A percentile compares a stretch with the other conserved stretches of the same genome.
These are phyloP conservation scores for Euclidium syriacum DNA, from an alignment of 345 rosid species.

Conservation along the genomic window DNA sequence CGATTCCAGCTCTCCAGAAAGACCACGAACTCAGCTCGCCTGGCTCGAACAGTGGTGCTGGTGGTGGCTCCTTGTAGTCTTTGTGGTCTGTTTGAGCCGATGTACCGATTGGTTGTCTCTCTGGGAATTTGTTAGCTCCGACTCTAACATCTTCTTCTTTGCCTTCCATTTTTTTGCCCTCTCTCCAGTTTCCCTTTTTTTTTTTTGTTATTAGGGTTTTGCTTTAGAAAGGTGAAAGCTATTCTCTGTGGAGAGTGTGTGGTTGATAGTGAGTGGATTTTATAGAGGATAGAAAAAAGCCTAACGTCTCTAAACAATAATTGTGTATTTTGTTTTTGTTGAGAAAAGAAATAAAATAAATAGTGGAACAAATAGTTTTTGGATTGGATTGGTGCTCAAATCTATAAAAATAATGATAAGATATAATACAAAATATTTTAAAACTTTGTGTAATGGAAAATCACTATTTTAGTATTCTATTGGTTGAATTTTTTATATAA, in stretches of 20 bases:
- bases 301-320: constrained; percentile 18
- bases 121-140: constrained; percentile 31
- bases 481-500: too few species aligned
- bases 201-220: background rate
- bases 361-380: background rate
- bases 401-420: too few species aligned
- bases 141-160: constrained; percentile 33
- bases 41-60: constrained; percentile 36
- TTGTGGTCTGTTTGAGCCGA: constrained; percentile 28
- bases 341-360: background rate
- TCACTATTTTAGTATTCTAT: too few species aligned
- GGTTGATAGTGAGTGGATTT: background rate
- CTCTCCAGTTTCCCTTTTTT: background rate
- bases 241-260: background rate
- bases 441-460: too few species aligned
- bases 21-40: constrained; percentile 41
- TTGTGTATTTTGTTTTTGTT: background rate
- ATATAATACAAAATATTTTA: too few species aligned
- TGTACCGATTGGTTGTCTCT: constrained; percentile 34
- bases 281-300: constrained; percentile 5
- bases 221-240: constrained; percentile 9
- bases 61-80: constrained; percentile 38
- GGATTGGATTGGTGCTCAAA: too few species aligned
- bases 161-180: constrained; percentile 23
- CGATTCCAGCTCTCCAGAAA: constrained; percentile 38